Conservation (phyloP, 1,139 yeast species). For the Candida tunisiensis region DNA sequence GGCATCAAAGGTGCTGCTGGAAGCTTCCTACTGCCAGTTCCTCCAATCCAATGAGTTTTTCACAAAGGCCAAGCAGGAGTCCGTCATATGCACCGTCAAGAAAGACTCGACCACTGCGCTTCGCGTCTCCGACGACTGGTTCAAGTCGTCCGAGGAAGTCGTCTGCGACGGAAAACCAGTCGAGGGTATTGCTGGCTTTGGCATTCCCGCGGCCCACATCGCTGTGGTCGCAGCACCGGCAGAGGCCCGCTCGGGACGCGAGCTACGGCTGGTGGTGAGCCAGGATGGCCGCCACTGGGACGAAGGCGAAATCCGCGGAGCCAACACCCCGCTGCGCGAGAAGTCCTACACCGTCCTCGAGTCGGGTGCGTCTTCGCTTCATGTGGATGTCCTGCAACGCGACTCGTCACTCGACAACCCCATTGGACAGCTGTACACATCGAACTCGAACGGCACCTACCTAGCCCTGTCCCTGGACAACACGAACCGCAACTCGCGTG, state of each 20-base stretch:
- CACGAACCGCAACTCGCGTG: constrained; percentile 24
- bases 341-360: constrained; percentile 37
- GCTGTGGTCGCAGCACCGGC: too few relatives aligned
- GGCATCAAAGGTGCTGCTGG: too few relatives aligned
- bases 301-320: too few relatives aligned
- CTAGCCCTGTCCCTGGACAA: constrained; percentile 32
- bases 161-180: constrained; percentile 8
- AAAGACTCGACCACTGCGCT: constrained; percentile 24
- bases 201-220: too few relatives aligned
- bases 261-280: too few relatives aligned
- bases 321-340: too few relatives aligned
- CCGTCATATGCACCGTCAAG: constrained; percentile 23
- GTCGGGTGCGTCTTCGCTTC: constrained; percentile 39
- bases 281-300: too few relatives aligned
- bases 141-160: constrained; percentile 23
- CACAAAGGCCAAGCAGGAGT: constrained; percentile 26
- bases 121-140: constrained; percentile 34
- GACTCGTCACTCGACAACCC: constrained; percentile 8
- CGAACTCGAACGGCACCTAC: constrained; percentile 48
- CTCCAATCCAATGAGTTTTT: too few relatives aligned
- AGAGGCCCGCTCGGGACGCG: too few relatives aligned
- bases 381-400: constrained; percentile 25
- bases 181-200: too few relatives aligned
- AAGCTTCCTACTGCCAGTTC: too few relatives aligned
- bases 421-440: constrained; percentile 30